A percentile compares a stretch with the other conserved stretches of the same genome.
Evolutionary conservation across 225 moss, liverwort and hornwort genomes (phyloP).

Genomic region (Antitrichia curtipendula): DNA sequence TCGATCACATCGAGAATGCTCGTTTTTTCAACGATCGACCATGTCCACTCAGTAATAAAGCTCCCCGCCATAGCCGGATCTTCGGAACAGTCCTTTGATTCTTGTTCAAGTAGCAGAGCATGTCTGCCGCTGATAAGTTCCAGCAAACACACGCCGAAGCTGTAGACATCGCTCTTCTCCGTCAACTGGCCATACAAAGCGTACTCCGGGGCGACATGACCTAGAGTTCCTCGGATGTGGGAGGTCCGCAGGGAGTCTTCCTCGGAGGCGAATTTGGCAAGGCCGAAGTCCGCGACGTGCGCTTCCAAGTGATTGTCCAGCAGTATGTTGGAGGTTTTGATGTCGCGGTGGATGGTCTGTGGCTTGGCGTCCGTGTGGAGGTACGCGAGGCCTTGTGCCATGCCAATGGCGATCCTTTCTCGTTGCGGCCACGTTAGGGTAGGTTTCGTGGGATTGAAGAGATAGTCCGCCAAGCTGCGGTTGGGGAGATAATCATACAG

Average conservation of each 20-base stretch:
- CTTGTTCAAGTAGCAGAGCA: background rate
- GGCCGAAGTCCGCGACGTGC: constrained; percentile 73
- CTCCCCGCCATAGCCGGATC: background rate
- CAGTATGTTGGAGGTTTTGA: constrained; percentile 60
- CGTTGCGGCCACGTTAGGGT: constrained; percentile 53
- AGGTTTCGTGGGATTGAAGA: background rate
- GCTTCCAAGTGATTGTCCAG: constrained; percentile 54
- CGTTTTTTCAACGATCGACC: background rate
- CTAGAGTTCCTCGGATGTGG: constrained; percentile 13
- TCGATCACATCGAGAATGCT: constrained; percentile 8
- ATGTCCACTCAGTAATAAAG: constrained; percentile 25
- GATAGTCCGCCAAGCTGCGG: constrained; percentile 20
- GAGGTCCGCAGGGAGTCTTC: constrained; percentile 1
- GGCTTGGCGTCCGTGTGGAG: constrained; percentile 57
- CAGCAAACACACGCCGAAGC: constrained; percentile 30
- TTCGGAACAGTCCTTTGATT: background rate
- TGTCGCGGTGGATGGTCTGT: constrained; percentile 71
- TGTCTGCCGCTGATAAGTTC: constrained; percentile 21
- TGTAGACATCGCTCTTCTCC: constrained; percentile 28
- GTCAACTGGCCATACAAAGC: constrained; percentile 26
- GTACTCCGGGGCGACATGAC: constrained; percentile 28
- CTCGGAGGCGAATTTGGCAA: constrained; percentile 37
- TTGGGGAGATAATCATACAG: constrained; percentile 8
- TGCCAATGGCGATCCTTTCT: constrained; percentile 56
- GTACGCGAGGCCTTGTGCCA: constrained; percentile 71